These are phyloP conservation scores for Ceratobasidium papillatum DNA, from an alignment of 1,284 basidiomycete species.

Conservation along the genomic window DNA sequence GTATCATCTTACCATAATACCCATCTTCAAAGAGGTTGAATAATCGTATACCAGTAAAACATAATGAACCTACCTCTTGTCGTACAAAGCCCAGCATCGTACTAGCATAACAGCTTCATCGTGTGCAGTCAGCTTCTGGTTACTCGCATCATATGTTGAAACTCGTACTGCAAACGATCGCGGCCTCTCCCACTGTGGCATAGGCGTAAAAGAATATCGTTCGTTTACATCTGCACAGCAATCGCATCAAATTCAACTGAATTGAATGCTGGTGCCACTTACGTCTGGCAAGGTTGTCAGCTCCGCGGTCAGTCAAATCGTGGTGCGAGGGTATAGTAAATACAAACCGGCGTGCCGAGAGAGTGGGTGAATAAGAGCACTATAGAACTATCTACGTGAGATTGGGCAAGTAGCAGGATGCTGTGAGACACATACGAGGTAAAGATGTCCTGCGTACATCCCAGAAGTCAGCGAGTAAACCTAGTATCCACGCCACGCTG, in stretches of 20 bases:
- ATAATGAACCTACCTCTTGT: neutral
- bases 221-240: constrained; percentile 1
- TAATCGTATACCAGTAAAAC: neutral
- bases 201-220: neutral
- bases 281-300: constrained; percentile 1
- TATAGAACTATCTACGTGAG: neutral
- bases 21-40: neutral
- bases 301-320: neutral
- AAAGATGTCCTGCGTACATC: neutral
- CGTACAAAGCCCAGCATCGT: constrained; percentile 27
- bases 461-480: neutral
- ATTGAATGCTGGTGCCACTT: neutral
- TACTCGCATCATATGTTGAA: neutral
- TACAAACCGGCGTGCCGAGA: constrained; percentile 1
- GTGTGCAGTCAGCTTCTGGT: neutral
- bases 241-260: neutral
- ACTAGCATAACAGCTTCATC: neutral
- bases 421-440: neutral
- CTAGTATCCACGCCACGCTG: neutral
- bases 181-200: neutral
- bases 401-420: neutral
- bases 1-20: neutral
- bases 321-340: neutral
- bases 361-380: constrained; percentile 8
- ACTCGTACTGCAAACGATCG: neutral